Evolutionary conservation across 1,284 basidiomycete genomes (phyloP).

Genomic region (Leccinum angustisporum): DNA sequence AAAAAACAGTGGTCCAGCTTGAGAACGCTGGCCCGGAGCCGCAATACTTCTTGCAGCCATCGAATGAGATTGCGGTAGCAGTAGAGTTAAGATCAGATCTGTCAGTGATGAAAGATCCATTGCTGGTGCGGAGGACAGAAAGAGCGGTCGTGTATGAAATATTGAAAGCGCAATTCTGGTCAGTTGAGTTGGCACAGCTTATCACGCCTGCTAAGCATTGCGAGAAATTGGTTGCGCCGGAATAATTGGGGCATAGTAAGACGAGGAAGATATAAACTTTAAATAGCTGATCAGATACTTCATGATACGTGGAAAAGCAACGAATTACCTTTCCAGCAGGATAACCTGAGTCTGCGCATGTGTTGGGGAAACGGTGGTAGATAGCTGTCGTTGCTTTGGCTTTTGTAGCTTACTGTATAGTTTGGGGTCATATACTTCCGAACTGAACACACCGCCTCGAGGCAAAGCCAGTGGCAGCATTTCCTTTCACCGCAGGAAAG

Average conservation of each 20-base stretch:
- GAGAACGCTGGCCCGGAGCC: constrained; percentile 35
- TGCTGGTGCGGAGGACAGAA: constrained; percentile 16
- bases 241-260: background rate
- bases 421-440: background rate
- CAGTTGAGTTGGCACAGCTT: constrained; percentile 8
- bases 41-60: constrained; percentile 21
- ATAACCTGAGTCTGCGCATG: background rate
- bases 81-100: background rate
- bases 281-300: background rate
- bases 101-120: background rate
- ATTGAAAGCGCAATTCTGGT: constrained; percentile 6
- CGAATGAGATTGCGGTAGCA: background rate
- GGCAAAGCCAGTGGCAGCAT: background rate
- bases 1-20: constrained; percentile 37
- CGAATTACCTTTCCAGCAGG: constrained; percentile 10
- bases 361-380: background rate
- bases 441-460: background rate
- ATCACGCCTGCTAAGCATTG: constrained; percentile 9
- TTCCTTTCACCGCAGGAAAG: background rate
- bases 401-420: background rate
- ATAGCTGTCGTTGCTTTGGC: background rate
- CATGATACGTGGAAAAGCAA: no score
- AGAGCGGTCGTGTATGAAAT: constrained; percentile 16
- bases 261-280: constrained; percentile 9
- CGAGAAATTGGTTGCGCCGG: constrained; percentile 5